These are phyloP conservation scores for Wickerhamiella kurtzmanii DNA, from an alignment of 805 yeast genomes.

Conservation along the genomic window DNA sequence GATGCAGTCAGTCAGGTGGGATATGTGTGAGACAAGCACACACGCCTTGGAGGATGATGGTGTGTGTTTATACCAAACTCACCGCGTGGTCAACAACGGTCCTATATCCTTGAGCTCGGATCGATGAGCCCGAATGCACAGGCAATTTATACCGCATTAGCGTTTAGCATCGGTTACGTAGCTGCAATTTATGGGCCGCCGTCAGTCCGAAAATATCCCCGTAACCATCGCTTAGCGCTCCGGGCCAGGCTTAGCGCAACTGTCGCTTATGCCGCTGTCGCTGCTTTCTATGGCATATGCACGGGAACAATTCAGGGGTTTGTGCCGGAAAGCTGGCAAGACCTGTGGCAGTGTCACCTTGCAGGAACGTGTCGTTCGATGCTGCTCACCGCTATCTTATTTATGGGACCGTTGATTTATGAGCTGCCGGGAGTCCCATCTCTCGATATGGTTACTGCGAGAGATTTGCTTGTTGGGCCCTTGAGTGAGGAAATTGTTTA, in stretches of 20 bases:
- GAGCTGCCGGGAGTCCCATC: background rate
- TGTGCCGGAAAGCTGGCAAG: background rate
- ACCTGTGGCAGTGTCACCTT: background rate
- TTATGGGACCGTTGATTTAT: background rate
- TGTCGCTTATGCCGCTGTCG: background rate
- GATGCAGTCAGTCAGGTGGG: too few relatives aligned
- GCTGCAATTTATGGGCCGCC: background rate
- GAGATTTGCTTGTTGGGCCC: slow-evolving; percentile 61
- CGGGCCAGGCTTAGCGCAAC: background rate
- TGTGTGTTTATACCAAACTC: too few relatives aligned
- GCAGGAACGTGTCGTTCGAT: background rate
- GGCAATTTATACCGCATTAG: background rate
- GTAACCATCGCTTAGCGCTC: background rate
- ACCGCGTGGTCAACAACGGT: too few relatives aligned
- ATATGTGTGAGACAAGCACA: background rate
- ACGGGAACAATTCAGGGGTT: background rate
- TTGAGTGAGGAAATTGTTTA: slow-evolving; percentile 65
- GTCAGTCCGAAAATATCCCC: background rate
- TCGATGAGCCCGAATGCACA: background rate
- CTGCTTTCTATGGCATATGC: background rate
- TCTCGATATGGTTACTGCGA: slow-evolving; percentile 3
- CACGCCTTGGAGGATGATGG: too few relatives aligned
- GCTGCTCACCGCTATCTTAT: background rate
- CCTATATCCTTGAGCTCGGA: too few relatives aligned
- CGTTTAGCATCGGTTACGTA: background rate